Evolutionary conservation across 306 rosid genomes (phyloP), one percentile per base, ranked within the genome.

Genomic region (Crotalaria pallida): DNA sequence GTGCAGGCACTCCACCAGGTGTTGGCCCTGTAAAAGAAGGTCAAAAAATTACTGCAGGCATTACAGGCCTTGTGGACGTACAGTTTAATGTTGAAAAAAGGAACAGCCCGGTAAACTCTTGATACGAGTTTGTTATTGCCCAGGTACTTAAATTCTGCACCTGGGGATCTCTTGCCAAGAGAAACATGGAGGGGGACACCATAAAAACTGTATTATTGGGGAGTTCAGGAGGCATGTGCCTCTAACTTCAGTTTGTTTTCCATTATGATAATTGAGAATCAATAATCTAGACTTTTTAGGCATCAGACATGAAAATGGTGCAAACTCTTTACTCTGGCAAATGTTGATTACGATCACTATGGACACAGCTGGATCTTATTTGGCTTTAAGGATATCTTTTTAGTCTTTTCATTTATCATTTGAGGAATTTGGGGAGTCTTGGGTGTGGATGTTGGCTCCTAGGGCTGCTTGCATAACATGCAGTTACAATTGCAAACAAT

Each of bases 11-110:
- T 83, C 98, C 98, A 29, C 71, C 83, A 31, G 98, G 98, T 3
- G 97, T 90, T 80, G 98, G 98, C 67, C 97, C 97, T 3, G 98
- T 93, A 69, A 90, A 81, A 83, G 84, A 84, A 67, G 96, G 97
- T 52, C 92, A 93, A 82, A 93, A 67, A 79, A 67, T 93, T 23
- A 88, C 98, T 29, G 96, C 97, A 0, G 98, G 98, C 43, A 85
- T 93, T 71, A 90, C 98, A 27, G 83, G 83, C 47, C 89, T 90
- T 12, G 72, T 87, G 72, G 98, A 90, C 4, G 86, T 88, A 10
- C 60, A 83, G 57, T 93, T 90, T 72, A 80, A 83, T 70, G 87
- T 93, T 36, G 98, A 57, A 33, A 87, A 83, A 71, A 83, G 90
- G 65, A 71, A 76, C 72, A 71, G 10, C 65, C 77, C 71, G 0